phyloP scores from a whole-genome alignment of 2,329 filamentous ascomycete genomes.

The Clonostachys sp. region DNA sequence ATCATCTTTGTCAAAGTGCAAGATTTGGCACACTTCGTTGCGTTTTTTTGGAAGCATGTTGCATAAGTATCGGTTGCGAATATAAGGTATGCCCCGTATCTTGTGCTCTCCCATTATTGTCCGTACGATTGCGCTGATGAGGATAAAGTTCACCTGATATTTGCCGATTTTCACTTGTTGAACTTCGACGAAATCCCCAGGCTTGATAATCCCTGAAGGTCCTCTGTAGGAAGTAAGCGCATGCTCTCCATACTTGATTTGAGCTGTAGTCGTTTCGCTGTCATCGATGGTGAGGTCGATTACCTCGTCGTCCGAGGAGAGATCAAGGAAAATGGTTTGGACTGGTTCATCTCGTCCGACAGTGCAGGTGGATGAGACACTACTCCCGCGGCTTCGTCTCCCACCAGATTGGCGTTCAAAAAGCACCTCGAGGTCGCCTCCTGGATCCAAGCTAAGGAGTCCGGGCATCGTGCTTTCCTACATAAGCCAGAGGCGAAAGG shows the following conservation, averaged over 20 bases:
- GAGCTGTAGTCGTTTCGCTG: neutral
- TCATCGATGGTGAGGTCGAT: conserved; percentile 26
- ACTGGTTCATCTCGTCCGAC: too few relatives aligned
- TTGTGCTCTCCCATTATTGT: conserved; percentile 9
- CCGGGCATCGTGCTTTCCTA: too few relatives aligned
- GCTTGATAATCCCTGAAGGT: conserved; percentile 6
- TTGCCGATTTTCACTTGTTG: conserved; percentile 9
- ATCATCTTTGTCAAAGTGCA: conserved; percentile 28
- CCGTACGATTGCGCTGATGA: conserved; percentile 35
- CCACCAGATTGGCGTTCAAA: too few relatives aligned
- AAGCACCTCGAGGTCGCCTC: too few relatives aligned
- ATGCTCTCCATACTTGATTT: conserved; percentile 13
- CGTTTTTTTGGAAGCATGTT: conserved; percentile 29
- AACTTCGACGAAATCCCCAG: conserved; percentile 21
- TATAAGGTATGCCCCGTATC: conserved; percentile 31
- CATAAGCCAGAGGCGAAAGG: too few relatives aligned
- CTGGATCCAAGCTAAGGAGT: too few relatives aligned
- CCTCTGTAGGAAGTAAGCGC: conserved; percentile 9
- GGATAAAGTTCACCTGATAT: conserved; percentile 25
- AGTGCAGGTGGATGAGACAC: too few relatives aligned
- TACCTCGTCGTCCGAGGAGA: conserved; percentile 10
- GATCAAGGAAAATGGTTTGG: conserved; percentile 1
- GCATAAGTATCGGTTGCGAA: conserved; percentile 22
- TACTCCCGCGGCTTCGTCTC: too few relatives aligned
- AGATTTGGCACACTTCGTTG: conserved; percentile 37